These are phyloP conservation scores for Streptanthus diversifolius DNA, from an alignment of 345 rosid genomes.

Conservation along the genomic window DNA sequence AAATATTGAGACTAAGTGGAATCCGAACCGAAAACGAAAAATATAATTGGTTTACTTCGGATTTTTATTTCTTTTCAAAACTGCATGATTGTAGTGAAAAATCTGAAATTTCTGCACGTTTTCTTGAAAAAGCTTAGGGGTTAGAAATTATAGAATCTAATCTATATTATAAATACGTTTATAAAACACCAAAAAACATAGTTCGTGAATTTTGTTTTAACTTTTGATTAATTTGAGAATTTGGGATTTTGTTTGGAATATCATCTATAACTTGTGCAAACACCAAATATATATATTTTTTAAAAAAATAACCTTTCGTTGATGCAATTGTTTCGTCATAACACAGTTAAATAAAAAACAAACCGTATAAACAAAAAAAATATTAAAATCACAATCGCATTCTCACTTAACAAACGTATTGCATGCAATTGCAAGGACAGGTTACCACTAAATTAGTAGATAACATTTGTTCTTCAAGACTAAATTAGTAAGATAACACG, in stretches of 20 bases:
- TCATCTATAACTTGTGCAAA: neutral
- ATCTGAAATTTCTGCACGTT: neutral
- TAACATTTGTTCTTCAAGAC: too few species aligned
- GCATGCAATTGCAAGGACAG: too few species aligned
- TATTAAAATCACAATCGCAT: too few species aligned
- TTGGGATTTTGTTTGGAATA: neutral
- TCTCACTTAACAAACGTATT: too few species aligned
- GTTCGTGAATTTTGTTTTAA: neutral
- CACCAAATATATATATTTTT: too few species aligned
- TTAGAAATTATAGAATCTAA: neutral
- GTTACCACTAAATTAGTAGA: too few species aligned
- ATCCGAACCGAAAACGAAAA: neutral
- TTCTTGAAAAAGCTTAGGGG: neutral
- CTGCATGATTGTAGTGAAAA: neutral
- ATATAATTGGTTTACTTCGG: neutral
- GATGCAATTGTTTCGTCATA: neutral
- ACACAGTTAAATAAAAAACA: neutral
- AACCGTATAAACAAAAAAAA: neutral
- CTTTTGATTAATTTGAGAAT: neutral
- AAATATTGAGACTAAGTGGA: neutral
- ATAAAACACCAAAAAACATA: neutral
- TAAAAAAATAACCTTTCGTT: neutral
- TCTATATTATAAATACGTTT: neutral
- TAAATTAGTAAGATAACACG: too few species aligned
- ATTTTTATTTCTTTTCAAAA: neutral